These are phyloP conservation scores for Hansfordia pulvinata DNA, from an alignment of 2,329 filamentous ascomycete genomes.

Conservation along the genomic window DNA sequence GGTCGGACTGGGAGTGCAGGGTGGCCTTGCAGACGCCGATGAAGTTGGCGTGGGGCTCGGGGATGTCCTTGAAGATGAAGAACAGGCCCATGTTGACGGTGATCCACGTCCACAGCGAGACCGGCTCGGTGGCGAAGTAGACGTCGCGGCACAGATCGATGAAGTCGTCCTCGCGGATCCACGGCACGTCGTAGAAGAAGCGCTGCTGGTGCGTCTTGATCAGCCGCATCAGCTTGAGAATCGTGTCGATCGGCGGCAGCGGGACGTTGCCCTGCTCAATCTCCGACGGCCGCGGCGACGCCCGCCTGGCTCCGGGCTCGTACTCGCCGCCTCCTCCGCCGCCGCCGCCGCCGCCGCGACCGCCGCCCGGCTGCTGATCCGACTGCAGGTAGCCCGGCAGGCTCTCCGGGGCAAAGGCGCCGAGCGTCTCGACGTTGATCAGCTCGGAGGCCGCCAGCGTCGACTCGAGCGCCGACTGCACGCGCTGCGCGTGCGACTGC, in stretches of 20 bases:
- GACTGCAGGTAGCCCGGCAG: no score
- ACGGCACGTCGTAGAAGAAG: constrained; percentile 13
- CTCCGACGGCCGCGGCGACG: constrained; percentile 3
- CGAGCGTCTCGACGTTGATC: constrained; percentile 1
- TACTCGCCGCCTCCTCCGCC: no score
- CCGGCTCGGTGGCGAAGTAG: constrained; percentile 14
- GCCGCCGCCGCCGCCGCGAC: no score
- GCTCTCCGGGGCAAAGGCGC: constrained; percentile 2
- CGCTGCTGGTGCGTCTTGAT: constrained; percentile 11
- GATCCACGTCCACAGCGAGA: constrained; percentile 14
- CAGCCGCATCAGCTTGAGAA: constrained; percentile 13
- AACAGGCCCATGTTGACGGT: constrained; percentile 14
- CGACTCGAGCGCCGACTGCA: constrained; percentile 9
- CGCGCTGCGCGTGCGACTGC: constrained; percentile 11
- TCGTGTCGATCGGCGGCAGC: constrained; percentile 11
- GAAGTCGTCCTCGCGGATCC: constrained; percentile 12
- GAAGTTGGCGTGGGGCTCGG: no score
- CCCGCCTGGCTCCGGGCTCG: no score
- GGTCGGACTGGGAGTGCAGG: constrained; percentile 4
- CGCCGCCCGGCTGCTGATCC: no score
- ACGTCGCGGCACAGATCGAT: constrained; percentile 12
- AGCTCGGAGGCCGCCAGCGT: constrained; percentile 9
- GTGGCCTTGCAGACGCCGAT: constrained; percentile 3
- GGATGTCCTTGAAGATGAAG: no score
- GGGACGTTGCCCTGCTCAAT: constrained; percentile 6